Evolutionary conservation across 2,329 filamentous ascomycete genomes (phyloP).

Genomic region (Lecanoromycetidae sp.): DNA sequence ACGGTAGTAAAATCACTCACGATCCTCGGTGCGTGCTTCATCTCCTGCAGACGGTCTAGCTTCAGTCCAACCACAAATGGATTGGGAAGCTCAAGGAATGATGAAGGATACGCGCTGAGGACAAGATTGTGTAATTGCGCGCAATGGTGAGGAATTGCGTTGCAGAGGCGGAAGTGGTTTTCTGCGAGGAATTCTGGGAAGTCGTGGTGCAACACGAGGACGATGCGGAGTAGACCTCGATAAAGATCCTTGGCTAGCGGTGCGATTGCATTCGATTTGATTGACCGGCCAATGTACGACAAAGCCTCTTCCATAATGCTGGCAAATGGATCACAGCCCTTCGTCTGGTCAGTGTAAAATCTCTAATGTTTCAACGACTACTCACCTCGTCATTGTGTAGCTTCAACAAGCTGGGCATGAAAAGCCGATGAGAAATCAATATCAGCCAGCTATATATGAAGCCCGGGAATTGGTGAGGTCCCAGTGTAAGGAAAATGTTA

Average conservation of each 20-base stretch:
- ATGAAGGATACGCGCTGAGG: conserved; percentile 63
- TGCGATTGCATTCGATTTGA: conserved; percentile 60
- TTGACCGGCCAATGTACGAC: conserved; percentile 62
- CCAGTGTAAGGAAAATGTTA: conserved; percentile 57
- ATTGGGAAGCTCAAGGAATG: conserved; percentile 59
- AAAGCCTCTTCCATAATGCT: conserved; percentile 62
- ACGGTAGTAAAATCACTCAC: conserved; percentile 47
- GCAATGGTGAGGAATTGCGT: conserved; percentile 69
- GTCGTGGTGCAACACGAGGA: conserved; percentile 82
- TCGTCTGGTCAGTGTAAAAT: conserved; percentile 1
- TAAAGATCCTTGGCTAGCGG: conserved; percentile 71
- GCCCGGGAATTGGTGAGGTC: conserved; percentile 63
- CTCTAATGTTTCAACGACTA: neutral
- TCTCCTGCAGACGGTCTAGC: conserved; percentile 63
- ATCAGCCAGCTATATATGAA: conserved; percentile 80
- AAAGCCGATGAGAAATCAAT: conserved; percentile 70
- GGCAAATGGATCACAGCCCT: conserved; percentile 66
- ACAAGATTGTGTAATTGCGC: conserved; percentile 82
- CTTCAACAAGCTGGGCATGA: conserved; percentile 66
- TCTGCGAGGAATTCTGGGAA: conserved; percentile 87
- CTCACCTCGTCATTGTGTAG: conserved; percentile 45
- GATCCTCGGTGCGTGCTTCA: conserved; percentile 54
- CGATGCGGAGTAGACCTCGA: conserved; percentile 66
- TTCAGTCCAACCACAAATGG: conserved; percentile 62
- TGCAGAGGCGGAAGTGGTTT: conserved; percentile 71